A percentile compares a stretch with the other conserved stretches of the same genome.
These are phyloP conservation scores for Entrophospora sp. DNA, from an alignment of 192 early-diverging fungal genomes.

Conservation along the genomic window DNA sequence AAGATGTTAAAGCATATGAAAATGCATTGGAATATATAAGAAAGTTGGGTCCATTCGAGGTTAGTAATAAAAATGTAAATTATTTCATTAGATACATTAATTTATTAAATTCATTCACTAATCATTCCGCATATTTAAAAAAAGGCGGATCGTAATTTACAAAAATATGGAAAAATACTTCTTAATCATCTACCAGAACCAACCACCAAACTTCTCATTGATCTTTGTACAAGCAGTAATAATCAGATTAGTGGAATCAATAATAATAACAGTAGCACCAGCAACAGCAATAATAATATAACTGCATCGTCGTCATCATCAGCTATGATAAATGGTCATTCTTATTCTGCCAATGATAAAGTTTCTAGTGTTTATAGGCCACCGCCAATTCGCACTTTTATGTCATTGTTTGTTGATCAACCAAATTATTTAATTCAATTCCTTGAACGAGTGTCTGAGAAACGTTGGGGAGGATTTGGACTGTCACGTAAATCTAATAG, in stretches of 20 bases:
- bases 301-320: too few relatives aligned
- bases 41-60: constrained; percentile 39
- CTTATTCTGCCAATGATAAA: background rate
- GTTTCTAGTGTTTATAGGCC: constrained; percentile 30
- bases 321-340: too few relatives aligned
- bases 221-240: constrained; percentile 51
- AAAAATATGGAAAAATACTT: constrained; percentile 49
- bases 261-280: background rate
- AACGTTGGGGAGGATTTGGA: constrained; percentile 50
- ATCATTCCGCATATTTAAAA: too few relatives aligned
- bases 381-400: constrained; percentile 60
- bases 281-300: too few relatives aligned
- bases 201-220: constrained; percentile 48
- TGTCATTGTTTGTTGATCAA: constrained; percentile 82
- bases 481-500: constrained; percentile 9
- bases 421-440: constrained; percentile 73
- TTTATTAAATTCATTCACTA: too few relatives aligned
- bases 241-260: too few relatives aligned
- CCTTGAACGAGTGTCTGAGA: constrained; percentile 74
- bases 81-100: too few relatives aligned
- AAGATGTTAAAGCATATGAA: constrained; percentile 75
- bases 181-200: constrained; percentile 43
- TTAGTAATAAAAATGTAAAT: too few relatives aligned
- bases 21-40: constrained; percentile 72
- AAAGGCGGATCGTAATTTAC: constrained; percentile 46